A percentile compares a stretch with the other conserved stretches of the same genome.
phyloP scores from a whole-genome alignment of 257 asterid species.

The Solanum sejunctum region DNA sequence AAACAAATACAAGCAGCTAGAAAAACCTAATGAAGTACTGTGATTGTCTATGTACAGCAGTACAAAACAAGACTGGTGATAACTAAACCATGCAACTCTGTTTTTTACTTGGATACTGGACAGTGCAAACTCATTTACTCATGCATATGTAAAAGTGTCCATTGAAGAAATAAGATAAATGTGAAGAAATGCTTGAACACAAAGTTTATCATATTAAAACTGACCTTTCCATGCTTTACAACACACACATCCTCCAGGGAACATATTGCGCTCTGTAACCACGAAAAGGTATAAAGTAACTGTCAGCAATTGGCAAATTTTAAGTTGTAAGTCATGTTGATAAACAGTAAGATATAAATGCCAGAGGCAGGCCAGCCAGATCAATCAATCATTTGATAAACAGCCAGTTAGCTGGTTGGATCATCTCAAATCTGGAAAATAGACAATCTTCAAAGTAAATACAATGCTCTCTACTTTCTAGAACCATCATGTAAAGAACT shows the following conservation, averaged over 20 bases:
- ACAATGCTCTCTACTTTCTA: not conserved
- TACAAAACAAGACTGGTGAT: not conserved
- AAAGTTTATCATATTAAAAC: not conserved
- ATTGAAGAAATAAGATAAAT: not conserved
- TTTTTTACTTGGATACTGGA: not conserved
- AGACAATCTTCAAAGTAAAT: not conserved
- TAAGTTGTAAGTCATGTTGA: not conserved
- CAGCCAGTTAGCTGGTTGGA: not conserved
- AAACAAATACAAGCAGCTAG: not conserved
- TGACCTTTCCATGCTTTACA: slow-evolving; percentile 75
- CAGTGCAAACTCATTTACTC: not conserved
- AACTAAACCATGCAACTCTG: not conserved
- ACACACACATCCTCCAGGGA: slow-evolving; percentile 63
- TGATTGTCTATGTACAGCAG: not conserved
- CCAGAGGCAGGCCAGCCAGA: not conserved
- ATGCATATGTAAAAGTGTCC: not conserved
- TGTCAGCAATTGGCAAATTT: not conserved
- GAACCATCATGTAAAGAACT: not conserved
- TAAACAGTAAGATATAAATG: not conserved
- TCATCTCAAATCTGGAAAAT: not conserved
- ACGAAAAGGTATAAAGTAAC: slow-evolving; percentile 9
- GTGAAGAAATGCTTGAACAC: not conserved
- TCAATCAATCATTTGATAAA: not conserved
- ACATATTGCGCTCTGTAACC: slow-evolving; percentile 82
- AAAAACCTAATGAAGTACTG: not conserved